Evolutionary conservation across 495 filamentous ascomycete species (phyloP), one percentile per base, ranked within the genome.

Genomic region (Xylaria flabelliformis): DNA sequence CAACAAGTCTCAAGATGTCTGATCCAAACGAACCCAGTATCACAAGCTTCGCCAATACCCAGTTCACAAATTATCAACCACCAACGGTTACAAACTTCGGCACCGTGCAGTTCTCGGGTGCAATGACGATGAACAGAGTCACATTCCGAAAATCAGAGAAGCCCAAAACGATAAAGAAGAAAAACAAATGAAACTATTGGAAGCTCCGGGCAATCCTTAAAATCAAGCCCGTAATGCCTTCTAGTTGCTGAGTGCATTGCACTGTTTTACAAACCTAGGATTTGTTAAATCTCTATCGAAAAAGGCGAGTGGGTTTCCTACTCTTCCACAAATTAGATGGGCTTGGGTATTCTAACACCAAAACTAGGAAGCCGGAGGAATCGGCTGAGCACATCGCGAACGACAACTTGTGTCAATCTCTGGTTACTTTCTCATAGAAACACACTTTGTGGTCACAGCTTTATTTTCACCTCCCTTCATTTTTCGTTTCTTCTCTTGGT

Each of bases 51-150:
- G 15, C 65, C 50, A 67, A 39, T 13, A 15, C 15, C 50, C 65
- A 56, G 50, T 67, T 55, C 29, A 67, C 65, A 15, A 67, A 56
- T 13, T 67, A 67, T 13, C 48, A 67, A 41, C 65, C 50, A 9
- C 48, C 65, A 2, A n/a, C n/a, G n/a, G 6, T 50, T 17, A 12
- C 42, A 19, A 21, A 67, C n/a, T 67, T 67, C 36, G 29, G 50
- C 44, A 32, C 34, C 15, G 65, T 67, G n/a, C 34, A 55, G 21
- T 26, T 13, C n/a, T 0, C 48, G 4, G 21, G 34, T 29, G 50
- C 50, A 32, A 21, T 56, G 13, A 26, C 50, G 19, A 39, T 56
- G 12, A 10, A 32, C 36, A n/a, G 12, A 26, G 34, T 67, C n/a
- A n/a, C 56, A 50, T 67, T 67, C 36, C 65, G 21, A 13, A 67